These are phyloP conservation scores for Xerophyta viscosa DNA, from an alignment of 106 monocot species.

Conservation along the genomic window DNA sequence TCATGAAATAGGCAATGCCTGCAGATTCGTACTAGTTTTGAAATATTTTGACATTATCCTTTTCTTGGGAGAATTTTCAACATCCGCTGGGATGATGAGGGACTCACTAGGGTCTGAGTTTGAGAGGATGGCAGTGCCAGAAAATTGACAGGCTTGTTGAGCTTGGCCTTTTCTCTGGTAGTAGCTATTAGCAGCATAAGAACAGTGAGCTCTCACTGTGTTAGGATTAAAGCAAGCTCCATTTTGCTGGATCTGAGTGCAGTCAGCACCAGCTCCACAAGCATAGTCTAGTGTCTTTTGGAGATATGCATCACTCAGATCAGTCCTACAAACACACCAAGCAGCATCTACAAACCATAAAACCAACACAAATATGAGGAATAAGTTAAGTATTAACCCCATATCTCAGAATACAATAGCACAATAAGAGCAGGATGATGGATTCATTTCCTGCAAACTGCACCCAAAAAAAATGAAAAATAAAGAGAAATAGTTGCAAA, in stretches of 20 bases:
- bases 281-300: conserved; percentile 71
- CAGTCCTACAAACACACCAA: conserved; percentile 58
- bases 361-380: conserved; percentile 5
- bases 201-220: conserved; percentile 55
- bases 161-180: conserved; percentile 47
- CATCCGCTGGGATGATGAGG: too few relatives aligned
- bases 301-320: conserved; percentile 11
- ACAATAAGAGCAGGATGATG: too few relatives aligned
- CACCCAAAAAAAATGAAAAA: too few relatives aligned
- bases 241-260: conserved; percentile 33
- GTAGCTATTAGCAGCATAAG: conserved; percentile 76
- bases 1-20: too few relatives aligned
- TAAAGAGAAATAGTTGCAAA: too few relatives aligned
- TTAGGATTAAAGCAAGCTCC: conserved; percentile 58
- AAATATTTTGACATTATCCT: too few relatives aligned
- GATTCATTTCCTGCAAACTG: too few relatives aligned
- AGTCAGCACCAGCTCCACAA: conserved; percentile 67
- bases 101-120: conserved; percentile 53
- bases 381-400: too few relatives aligned
- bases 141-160: conserved; percentile 38
- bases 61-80: too few relatives aligned
- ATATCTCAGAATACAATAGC: too few relatives aligned
- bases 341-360: conserved; percentile 28
- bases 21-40: too few relatives aligned
- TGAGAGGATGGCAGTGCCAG: conserved; percentile 34